phyloP scores from a whole-genome alignment of 768 basidiomycete species.

The Leccinum pellstonianum region DNA sequence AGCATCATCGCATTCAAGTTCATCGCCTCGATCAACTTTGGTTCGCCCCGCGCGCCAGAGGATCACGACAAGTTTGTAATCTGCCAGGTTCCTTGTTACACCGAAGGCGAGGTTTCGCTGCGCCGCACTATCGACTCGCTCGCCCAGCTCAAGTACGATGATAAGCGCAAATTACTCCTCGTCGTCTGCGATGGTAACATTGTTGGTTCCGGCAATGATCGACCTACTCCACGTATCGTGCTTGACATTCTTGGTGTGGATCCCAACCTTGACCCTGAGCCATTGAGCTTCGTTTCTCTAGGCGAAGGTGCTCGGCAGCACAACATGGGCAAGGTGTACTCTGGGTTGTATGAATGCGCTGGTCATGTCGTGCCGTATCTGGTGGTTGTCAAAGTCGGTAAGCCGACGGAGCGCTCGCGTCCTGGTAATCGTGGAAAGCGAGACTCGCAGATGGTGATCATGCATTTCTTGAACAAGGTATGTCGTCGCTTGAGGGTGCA shows the following conservation, averaged over 20 bases:
- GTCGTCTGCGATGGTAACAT: constrained; percentile 98
- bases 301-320: constrained; percentile 96
- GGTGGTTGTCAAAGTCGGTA: constrained; percentile 91
- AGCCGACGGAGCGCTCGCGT: constrained; percentile 87
- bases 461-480: constrained; percentile 98
- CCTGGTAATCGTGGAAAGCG: constrained; percentile 99
- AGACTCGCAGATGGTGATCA: constrained; percentile 93
- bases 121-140: constrained; percentile 90
- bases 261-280: constrained; percentile 90
- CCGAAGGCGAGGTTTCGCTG: constrained; percentile 87
- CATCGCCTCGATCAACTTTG: constrained; percentile 86
- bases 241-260: constrained; percentile 95
- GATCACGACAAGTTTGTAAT: constrained; percentile 97
- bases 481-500: constrained; percentile 8
- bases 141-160: constrained; percentile 93
- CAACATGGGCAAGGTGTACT: constrained; percentile 98
- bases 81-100: constrained; percentile 98
- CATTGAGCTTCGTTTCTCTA: constrained; percentile 88
- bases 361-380: constrained; percentile 97
- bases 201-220: constrained; percentile 94
- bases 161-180: constrained; percentile 93
- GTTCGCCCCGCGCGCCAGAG: constrained; percentile 77
- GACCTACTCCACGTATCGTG: constrained; percentile 93
- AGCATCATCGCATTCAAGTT: constrained; percentile 96
- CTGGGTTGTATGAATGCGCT: constrained; percentile 88